These are phyloP conservation scores for Ceratorhiza oryzae-sativae DNA, from an alignment of 1,284 basidiomycete genomes.

Conservation along the genomic window DNA sequence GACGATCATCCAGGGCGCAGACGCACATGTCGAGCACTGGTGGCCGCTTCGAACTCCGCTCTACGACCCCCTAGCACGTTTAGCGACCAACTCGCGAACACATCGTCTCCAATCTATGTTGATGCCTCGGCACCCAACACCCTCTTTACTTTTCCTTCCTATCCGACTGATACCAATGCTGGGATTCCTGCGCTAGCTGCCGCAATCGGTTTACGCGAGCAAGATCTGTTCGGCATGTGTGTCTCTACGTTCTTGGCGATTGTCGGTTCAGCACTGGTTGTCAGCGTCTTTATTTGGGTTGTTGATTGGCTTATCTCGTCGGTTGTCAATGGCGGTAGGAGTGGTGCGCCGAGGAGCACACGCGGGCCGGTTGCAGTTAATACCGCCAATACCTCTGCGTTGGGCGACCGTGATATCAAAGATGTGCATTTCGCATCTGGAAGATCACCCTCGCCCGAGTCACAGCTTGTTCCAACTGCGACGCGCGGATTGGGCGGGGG, in stretches of 20 bases:
- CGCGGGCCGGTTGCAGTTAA: neutral
- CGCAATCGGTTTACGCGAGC: constrained; percentile 78
- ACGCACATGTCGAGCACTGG: constrained; percentile 63
- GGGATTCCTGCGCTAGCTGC: constrained; percentile 84
- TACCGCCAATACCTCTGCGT: neutral
- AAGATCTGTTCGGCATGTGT: constrained; percentile 87
- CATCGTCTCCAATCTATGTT: constrained; percentile 78
- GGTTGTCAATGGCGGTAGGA: constrained; percentile 8
- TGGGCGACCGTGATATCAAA: constrained; percentile 13
- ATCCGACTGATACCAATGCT: constrained; percentile 61
- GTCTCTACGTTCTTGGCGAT: constrained; percentile 84
- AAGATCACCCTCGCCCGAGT: constrained; percentile 29
- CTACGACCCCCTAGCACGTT: constrained; percentile 73
- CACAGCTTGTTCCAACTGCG: constrained; percentile 7
- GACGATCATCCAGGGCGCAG: constrained; percentile 63
- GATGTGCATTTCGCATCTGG: constrained; percentile 17
- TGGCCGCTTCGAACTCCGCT: constrained; percentile 66
- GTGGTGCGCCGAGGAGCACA: neutral
- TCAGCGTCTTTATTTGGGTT: constrained; percentile 77
- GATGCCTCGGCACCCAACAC: constrained; percentile 70
- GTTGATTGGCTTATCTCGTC: constrained; percentile 59
- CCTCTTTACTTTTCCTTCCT: constrained; percentile 64
- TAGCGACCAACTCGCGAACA: constrained; percentile 72
- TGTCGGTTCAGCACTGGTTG: constrained; percentile 69
- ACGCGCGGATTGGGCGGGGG: constrained; percentile 8